Percentiles rank a stretch among this genome's conserved stretches.
These are phyloP conservation scores for Neurospora sp. DNA, from an alignment of 495 filamentous ascomycete genomes.

Conservation along the genomic window DNA sequence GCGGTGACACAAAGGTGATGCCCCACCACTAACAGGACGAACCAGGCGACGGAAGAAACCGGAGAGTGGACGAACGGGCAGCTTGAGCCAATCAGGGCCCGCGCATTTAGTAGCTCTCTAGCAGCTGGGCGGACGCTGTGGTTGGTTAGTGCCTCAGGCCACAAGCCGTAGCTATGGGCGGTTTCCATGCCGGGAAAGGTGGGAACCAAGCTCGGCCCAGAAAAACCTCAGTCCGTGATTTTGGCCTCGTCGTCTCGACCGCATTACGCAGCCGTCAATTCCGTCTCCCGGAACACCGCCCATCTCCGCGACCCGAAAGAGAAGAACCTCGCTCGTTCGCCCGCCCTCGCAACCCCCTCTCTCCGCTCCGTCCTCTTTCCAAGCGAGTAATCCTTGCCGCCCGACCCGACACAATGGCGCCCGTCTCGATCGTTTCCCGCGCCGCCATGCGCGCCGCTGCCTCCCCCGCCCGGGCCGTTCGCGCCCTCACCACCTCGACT, in stretches of 20 bases:
- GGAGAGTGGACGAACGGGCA: slow-evolving; percentile 1
- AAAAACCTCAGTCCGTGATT: slow-evolving; percentile 39
- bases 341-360: neutral
- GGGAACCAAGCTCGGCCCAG: slow-evolving; percentile 29
- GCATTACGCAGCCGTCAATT: neutral
- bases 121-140: neutral
- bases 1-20: neutral
- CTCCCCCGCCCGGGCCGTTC: slow-evolving; percentile 24
- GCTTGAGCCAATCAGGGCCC: slow-evolving; percentile 17
- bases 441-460: slow-evolving; percentile 33
- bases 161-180: slow-evolving; percentile 5
- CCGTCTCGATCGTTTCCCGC: slow-evolving; percentile 37
- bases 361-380: neutral
- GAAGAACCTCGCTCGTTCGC: neutral
- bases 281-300: neutral
- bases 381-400: neutral
- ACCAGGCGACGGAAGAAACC: slow-evolving; percentile 15
- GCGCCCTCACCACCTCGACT: slow-evolving; percentile 38
- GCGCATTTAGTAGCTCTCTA: slow-evolving; percentile 4
- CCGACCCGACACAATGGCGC: slow-evolving; percentile 28
- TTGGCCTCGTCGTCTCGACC: slow-evolving; percentile 5
- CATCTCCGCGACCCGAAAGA: neutral
- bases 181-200: slow-evolving; percentile 16
- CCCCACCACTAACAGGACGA: neutral
- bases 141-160: slow-evolving; percentile 22